Evolutionary conservation across 768 basidiomycete species (phyloP).

Genomic region (Rhodotorula sphaerocarpa): DNA sequence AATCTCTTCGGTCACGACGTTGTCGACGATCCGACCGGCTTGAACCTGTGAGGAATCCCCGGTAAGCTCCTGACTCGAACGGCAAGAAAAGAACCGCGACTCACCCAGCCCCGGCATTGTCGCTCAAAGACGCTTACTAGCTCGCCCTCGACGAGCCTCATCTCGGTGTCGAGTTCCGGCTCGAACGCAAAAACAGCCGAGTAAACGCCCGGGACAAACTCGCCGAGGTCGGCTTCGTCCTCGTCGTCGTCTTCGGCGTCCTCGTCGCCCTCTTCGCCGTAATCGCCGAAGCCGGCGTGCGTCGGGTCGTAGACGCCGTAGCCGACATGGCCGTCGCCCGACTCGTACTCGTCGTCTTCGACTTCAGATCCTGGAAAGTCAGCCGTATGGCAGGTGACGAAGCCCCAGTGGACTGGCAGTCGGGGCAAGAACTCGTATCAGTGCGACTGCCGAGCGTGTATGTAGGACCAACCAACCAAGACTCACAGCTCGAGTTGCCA

Average conservation of each 20-base stretch:
- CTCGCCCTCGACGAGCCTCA: slow-evolving; percentile 69
- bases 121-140: slow-evolving; percentile 52
- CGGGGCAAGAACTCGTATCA: background rate
- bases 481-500: slow-evolving; percentile 1
- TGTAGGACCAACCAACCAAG: no score
- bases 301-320: slow-evolving; percentile 41
- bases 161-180: slow-evolving; percentile 73
- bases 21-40: slow-evolving; percentile 21
- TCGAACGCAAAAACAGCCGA: slow-evolving; percentile 69
- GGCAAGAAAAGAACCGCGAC: background rate
- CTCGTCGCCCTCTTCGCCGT: slow-evolving; percentile 5
- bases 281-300: background rate
- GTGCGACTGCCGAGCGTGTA: background rate
- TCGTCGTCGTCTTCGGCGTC: background rate
- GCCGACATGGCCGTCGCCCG: slow-evolving; percentile 15
- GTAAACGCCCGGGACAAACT: slow-evolving; percentile 62
- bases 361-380: background rate
- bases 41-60: slow-evolving; percentile 20
- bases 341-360: background rate
- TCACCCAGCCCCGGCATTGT: slow-evolving; percentile 34
- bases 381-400: slow-evolving; percentile 32
- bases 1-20: slow-evolving; percentile 14
- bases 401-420: slow-evolving; percentile 30
- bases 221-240: slow-evolving; percentile 22
- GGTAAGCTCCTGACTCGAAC: no score